Evolutionary conservation across 352 stramenopile species (phyloP).

Genomic region (Pythium sukuiense): DNA sequence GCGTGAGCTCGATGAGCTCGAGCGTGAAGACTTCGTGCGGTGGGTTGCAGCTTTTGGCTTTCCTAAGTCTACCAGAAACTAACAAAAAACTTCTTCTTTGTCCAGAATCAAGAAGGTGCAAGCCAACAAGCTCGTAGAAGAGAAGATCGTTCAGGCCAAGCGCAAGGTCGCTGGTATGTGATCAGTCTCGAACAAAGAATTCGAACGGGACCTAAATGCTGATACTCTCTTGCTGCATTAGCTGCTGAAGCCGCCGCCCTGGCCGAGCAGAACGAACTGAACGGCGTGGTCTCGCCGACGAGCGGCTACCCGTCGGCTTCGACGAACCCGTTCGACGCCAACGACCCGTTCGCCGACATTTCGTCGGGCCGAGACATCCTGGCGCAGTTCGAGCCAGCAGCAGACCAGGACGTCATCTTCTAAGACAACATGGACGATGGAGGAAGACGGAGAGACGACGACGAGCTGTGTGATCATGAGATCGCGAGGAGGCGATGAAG

Average conservation of each 20-base stretch:
- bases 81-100: neutral
- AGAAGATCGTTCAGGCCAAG: slow-evolving; percentile 64
- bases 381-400: slow-evolving; percentile 70
- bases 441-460: neutral
- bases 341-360: slow-evolving; percentile 73
- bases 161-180: slow-evolving; percentile 50
- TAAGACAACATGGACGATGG: slow-evolving; percentile 25
- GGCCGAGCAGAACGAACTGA: neutral
- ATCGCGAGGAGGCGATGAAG: neutral
- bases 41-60: slow-evolving; percentile 22
- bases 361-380: slow-evolving; percentile 77
- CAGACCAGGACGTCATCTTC: slow-evolving; percentile 82
- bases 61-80: no score
- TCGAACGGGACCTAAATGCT: neutral
- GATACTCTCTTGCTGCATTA: neutral
- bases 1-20: slow-evolving; percentile 97
- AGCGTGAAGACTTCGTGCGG: slow-evolving; percentile 95
- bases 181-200: no score
- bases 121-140: slow-evolving; percentile 94
- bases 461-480: neutral
- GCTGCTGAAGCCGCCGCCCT: neutral
- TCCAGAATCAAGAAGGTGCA: slow-evolving; percentile 98
- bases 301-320: slow-evolving; percentile 13
- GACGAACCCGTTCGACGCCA: slow-evolving; percentile 32
- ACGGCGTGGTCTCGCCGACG: slow-evolving; percentile 1